Evolutionary conservation across 805 yeast species (phyloP).

Genomic region (Saccharomyces mikatae): DNA sequence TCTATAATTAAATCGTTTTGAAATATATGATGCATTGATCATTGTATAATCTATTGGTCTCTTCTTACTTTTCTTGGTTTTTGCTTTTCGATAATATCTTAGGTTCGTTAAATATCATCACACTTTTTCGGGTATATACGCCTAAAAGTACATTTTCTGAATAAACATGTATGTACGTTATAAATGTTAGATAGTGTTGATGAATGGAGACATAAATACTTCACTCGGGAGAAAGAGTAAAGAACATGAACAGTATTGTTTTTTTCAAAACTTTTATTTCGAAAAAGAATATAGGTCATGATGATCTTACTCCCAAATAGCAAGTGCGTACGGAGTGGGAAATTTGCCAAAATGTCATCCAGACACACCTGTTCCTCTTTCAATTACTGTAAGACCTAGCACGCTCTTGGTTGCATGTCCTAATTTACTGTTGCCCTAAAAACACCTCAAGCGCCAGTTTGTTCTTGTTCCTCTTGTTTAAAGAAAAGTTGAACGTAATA

Average conservation of each 20-base stretch:
- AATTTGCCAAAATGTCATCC: too few relatives aligned
- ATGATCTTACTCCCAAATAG: not conserved
- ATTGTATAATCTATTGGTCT: not conserved
- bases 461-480: not conserved
- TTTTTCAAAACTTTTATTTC: too few relatives aligned
- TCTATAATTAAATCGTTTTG: not conserved
- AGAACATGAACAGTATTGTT: too few relatives aligned
- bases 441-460: not conserved
- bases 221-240: not conserved
- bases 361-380: not conserved
- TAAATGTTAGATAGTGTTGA: not conserved
- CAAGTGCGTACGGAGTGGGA: not conserved
- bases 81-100: not conserved
- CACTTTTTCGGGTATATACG: not conserved
- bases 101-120: not conserved
- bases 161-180: not conserved
- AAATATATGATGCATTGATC: not conserved
- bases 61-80: not conserved
- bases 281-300: not conserved
- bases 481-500: slow-evolving; percentile 68
- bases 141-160: not conserved
- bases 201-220: not conserved
- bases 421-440: not conserved
- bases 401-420: not conserved
- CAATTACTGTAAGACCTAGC: not conserved